These are phyloP conservation scores for Manihot esculenta DNA, from an alignment of 441 rosid genomes.

Conservation along the genomic window DNA sequence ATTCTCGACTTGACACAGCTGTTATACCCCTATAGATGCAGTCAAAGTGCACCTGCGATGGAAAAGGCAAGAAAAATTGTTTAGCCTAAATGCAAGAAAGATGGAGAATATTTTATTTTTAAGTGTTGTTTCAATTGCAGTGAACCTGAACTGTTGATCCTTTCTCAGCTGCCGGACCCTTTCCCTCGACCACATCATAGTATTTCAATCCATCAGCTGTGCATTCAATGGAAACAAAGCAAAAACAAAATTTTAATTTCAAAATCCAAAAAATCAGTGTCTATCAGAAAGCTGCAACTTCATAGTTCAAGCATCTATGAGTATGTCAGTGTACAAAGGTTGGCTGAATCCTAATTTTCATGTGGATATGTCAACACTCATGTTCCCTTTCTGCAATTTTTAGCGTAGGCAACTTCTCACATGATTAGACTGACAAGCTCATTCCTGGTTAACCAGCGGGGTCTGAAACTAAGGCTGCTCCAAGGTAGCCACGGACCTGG, in stretches of 20 bases:
- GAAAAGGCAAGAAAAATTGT: neutral
- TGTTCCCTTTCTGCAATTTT: no score
- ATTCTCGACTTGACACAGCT: conserved; percentile 83
- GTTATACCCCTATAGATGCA: conserved; percentile 79
- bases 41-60: conserved; percentile 83
- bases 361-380: no score
- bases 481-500: no score
- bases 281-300: neutral
- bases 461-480: no score
- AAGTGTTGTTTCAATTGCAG: conserved; percentile 8
- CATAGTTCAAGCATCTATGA: neutral
- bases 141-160: conserved; percentile 84
- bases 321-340: no score
- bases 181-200: conserved; percentile 83
- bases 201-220: conserved; percentile 84
- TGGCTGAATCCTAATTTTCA: no score
- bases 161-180: conserved; percentile 68
- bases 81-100: neutral
- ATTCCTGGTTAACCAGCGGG: no score
- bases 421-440: no score
- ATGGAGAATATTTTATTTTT: neutral
- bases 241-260: neutral
- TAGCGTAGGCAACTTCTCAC: no score
- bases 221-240: conserved; percentile 13
- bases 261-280: neutral